Base-by-base conservation (phyloP, 495 filamentous ascomycete genomes). In the Lophiostoma macrostomum region DNA sequence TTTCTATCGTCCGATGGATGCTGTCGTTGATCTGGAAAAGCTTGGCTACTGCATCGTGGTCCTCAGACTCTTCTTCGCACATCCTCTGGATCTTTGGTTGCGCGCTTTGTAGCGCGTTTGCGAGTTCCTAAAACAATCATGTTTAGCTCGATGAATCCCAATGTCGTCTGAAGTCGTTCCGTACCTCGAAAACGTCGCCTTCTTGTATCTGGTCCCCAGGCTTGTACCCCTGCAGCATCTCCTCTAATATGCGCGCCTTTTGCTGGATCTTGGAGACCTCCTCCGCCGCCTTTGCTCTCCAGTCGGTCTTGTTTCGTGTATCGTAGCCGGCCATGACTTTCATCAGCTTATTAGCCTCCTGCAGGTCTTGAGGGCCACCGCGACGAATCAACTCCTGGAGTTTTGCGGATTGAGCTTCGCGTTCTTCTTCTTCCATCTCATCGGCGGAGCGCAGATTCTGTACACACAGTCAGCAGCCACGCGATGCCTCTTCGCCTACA, bases 51-150 rank as follows among this genome's bases (percentile, higher is more conserved):
- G 93, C 93, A 71, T 96, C 94, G 39, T 88, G 80, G 64, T 98
- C 93, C 32, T 97, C 93, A 12, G 88, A 95, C 65, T 98, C 93
- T 64, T 97, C 93, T 66, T 98, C 94, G 66, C 94, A 96, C 91
- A 98, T 98, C 72, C 85, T 95, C 64, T 96, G 90, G 49, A 97
- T 98, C 73, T 98, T 97, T 0, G 93, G 94, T 46, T 97, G 94
- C 10, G 93, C 94, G 59, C 88, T 96, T 67, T 87, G 87, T 25
- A 98, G 74, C 4, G 93, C 83, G 62, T 83, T 86, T n/a, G 90
- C 90, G 42, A 98, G 81, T 73, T 97, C 93, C 78, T 86, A 58
- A 3, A 40, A 3, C 23, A 40, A 13, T n/a, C 19, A 20, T 24
- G 37, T 2, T 44, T 32, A 24, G 5, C 18, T 11, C 14, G 2